Base-by-base conservation (phyloP, 164 flowering plant species). In the Magnolia officinalis region DNA sequence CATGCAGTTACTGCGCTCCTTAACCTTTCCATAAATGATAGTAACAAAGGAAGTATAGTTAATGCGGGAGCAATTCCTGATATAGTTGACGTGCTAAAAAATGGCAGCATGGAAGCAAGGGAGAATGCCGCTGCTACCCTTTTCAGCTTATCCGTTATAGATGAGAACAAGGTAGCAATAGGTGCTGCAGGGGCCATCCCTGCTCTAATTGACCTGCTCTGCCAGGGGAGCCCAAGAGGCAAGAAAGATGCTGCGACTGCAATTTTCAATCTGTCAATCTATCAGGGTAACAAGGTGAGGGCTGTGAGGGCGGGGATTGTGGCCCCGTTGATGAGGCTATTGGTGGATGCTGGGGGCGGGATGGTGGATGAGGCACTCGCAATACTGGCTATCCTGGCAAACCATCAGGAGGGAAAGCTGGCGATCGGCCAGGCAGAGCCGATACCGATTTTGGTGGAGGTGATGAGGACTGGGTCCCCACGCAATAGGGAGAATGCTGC, bases 181-280 rank as follows among this genome's bases (percentile, higher is more conserved):
- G 82, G 82, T 19, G 80, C 77, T 0, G 82, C 82, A 19, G 82
- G 78, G 71, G 82, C 82, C 6, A 80, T 80, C 31, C 82, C 82
- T 19, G 82, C 82, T 69, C 75, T 80, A 31, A 74, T 80, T 24
- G 80, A 80, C 51, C 26, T 80, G 31, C 80, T 80, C 23, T 80
- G 80, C 64, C 72, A 74, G 6, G 82, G 82, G 50, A 80, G 82
- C 64, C 82, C 79, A 1, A 74, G 82, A 73, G 82, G 82, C 18
- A 77, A 80, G 76, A 80, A 80, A 61, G 82, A 80, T 77, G 82
- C 82, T 19, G 82, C 82, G 21, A 80, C 82, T 13, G 82, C 82
- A 21, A 74, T 80, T 16, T 80, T 80, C 71, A 80, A 77, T 65
- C 77, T 80, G 18, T 77, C 78, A 6, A 77, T 80, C 58, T 79